These are phyloP conservation scores for Penicillium goetzii DNA, from an alignment of 495 filamentous ascomycete genomes.

Conservation along the genomic window DNA sequence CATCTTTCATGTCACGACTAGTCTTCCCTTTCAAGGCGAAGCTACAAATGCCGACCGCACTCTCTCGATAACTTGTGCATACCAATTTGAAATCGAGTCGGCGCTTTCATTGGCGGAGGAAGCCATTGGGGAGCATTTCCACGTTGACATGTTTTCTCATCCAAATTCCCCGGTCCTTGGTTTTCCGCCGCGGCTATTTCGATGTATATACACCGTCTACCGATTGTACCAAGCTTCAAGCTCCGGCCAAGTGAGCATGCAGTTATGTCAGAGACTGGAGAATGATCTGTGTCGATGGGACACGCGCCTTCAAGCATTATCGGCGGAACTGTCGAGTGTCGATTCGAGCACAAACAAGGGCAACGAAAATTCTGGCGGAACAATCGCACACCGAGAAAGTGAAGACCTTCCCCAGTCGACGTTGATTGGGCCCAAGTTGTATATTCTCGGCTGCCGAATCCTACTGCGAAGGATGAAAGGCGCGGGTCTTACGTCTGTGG, in stretches of 20 bases:
- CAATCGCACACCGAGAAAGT: neutral
- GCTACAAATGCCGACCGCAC: too few species aligned
- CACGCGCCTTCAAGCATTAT: neutral
- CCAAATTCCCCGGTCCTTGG: neutral
- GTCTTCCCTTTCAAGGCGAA: constrained; percentile 27
- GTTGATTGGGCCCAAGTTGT: constrained; percentile 20
- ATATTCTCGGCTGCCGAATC: constrained; percentile 22
- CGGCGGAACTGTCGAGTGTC: neutral
- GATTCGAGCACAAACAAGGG: neutral
- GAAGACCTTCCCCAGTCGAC: neutral
- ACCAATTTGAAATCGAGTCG: constrained; percentile 15
- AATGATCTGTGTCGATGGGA: neutral
- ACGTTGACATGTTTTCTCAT: neutral
- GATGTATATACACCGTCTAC: neutral
- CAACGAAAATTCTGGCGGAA: neutral
- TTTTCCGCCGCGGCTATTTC: neutral
- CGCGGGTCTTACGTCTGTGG: neutral
- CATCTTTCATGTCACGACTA: constrained; percentile 34
- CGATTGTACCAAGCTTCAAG: neutral
- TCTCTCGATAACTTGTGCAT: neutral
- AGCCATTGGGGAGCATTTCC: neutral
- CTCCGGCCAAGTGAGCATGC: neutral
- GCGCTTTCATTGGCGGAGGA: constrained; percentile 26
- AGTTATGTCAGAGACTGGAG: neutral
- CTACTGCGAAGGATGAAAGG: constrained; percentile 16